A percentile compares a stretch with the other conserved stretches of the same genome.
These are phyloP conservation scores for Candida anutae DNA, from an alignment of 1,139 yeast genomes.

Conservation along the genomic window DNA sequence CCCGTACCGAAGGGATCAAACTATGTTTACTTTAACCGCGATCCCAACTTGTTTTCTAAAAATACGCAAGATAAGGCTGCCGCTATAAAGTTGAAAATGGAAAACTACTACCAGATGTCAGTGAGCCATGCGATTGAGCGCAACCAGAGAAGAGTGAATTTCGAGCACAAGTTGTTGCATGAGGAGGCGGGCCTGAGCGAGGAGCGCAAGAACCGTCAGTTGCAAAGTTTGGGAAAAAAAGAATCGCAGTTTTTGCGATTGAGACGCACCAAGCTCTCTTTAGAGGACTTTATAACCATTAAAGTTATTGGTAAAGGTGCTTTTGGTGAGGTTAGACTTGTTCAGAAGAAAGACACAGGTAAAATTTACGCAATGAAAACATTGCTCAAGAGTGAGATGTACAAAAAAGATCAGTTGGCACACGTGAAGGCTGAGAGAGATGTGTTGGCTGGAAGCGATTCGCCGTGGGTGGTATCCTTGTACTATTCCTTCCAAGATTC, in stretches of 20 bases:
- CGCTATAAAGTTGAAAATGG: conserved; percentile 62
- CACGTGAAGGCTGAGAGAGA: conserved; percentile 85
- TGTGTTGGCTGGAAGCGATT: conserved; percentile 76
- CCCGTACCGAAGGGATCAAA: conserved; percentile 11
- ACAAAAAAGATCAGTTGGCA: conserved; percentile 73
- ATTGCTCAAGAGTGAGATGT: conserved; percentile 70
- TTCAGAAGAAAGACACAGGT: conserved; percentile 77
- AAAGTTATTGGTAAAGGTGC: conserved; percentile 86
- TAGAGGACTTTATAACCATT: conserved; percentile 72
- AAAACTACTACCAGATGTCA: conserved; percentile 68
- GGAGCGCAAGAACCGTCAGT: conserved; percentile 67
- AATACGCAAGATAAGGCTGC: conserved; percentile 67
- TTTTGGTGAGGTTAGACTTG: conserved; percentile 76
- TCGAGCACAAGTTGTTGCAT: conserved; percentile 58
- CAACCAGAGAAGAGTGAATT: conserved; percentile 66
- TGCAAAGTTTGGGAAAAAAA: conserved; percentile 62
- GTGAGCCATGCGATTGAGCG: conserved; percentile 77
- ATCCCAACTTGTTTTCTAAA: conserved; percentile 68
- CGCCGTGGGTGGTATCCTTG: conserved; percentile 81
- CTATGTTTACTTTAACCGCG: conserved; percentile 75
- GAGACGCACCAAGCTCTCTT: conserved; percentile 64
- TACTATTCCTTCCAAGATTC: conserved; percentile 78
- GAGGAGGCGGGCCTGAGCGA: conserved; percentile 58
- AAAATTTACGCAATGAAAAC: conserved; percentile 85
- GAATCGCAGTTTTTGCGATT: conserved; percentile 72